Evolutionary conservation across 1,284 basidiomycete genomes (phyloP).

Genomic region (Cystobasidium slooffiae): DNA sequence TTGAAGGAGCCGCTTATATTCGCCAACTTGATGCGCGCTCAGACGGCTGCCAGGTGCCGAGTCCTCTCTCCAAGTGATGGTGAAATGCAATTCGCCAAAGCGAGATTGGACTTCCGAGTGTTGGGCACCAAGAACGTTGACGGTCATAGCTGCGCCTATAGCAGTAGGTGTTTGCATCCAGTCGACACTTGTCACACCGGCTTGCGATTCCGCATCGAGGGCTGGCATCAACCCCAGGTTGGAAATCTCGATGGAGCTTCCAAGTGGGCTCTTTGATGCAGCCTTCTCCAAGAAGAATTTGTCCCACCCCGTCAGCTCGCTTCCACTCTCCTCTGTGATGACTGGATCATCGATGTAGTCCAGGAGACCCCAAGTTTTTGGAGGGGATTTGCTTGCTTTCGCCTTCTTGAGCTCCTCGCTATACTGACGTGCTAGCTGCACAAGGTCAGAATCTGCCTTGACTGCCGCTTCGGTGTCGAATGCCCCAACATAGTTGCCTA

Average conservation of each 20-base stretch:
- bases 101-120: not conserved
- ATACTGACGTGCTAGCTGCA: not conserved
- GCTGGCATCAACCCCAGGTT: conserved; percentile 19
- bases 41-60: not conserved
- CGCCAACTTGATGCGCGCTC: not conserved
- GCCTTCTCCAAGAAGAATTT: conserved; percentile 28
- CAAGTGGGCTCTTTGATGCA: not conserved
- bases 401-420: not conserved
- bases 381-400: not conserved
- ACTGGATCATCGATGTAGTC: conserved; percentile 31
- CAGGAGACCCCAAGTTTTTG: conserved; percentile 29
- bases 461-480: not conserved
- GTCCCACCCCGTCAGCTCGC: conserved; percentile 4
- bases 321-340: not conserved
- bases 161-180: conserved; percentile 19
- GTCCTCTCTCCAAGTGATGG: conserved; percentile 5
- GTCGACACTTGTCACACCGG: not conserved
- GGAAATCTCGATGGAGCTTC: conserved; percentile 19
- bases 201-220: not conserved
- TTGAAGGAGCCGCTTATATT: not conserved
- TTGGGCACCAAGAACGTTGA: conserved; percentile 8
- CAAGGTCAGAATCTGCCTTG: not conserved
- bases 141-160: conserved; percentile 1
- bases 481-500: conserved; percentile 32
- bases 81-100: not conserved